Percentiles rank a stretch among this genome's conserved stretches.
Conservation (phyloP, 495 filamentous ascomycete species). For the Penicillium turbatum region DNA sequence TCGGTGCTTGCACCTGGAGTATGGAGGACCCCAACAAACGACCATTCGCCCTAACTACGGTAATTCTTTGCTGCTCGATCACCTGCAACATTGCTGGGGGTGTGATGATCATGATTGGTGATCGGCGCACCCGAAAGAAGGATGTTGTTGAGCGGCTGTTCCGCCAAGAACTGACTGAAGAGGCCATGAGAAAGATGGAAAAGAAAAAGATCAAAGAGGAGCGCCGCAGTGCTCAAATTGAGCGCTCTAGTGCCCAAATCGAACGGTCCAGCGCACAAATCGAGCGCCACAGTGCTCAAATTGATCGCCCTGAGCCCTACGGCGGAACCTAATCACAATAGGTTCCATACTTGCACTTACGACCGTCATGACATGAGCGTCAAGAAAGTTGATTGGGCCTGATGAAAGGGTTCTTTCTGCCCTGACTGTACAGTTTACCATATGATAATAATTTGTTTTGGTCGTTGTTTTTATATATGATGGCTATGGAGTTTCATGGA, state of each 20-base stretch:
- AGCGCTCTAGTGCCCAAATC: conserved; percentile 23
- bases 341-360: neutral
- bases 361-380: conserved; percentile 14
- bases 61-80: conserved; percentile 74
- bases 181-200: conserved; percentile 67
- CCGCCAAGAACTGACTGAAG: conserved; percentile 65
- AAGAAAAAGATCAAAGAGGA: conserved; percentile 56
- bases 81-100: conserved; percentile 67
- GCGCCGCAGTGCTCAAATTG: conserved; percentile 26
- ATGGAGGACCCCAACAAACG: conserved; percentile 57
- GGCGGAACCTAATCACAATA: conserved; percentile 8
- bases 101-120: conserved; percentile 66
- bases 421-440: conserved; percentile 14
- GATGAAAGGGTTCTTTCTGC: neutral
- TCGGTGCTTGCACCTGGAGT: conserved; percentile 69
- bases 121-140: conserved; percentile 71
- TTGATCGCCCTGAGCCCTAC: conserved; percentile 10
- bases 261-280: conserved; percentile 29
- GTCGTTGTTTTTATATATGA: conserved; percentile 1
- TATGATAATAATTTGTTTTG: neutral
- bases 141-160: conserved; percentile 71
- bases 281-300: conserved; percentile 7
- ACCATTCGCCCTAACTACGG: conserved; percentile 66
- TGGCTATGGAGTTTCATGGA: conserved; percentile 9
- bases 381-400: neutral